Evolutionary conservation across 75 land plant genomes (phyloP).

Genomic region (Selaginella tamariscina): DNA sequence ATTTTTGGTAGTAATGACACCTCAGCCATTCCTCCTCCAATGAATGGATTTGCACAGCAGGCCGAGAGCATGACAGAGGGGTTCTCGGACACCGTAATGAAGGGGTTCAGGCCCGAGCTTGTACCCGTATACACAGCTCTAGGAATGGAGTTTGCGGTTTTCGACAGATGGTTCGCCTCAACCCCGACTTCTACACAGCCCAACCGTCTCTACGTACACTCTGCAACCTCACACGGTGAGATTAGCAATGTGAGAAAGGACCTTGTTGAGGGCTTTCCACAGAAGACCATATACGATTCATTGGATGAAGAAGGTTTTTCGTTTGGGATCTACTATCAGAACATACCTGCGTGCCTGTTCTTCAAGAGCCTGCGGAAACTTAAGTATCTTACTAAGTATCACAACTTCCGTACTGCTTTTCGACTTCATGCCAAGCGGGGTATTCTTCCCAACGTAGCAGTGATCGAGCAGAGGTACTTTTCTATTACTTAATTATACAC

Average conservation of each 20-base stretch:
- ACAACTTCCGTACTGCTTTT: conserved; percentile 37
- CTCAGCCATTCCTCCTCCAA: conserved; percentile 36
- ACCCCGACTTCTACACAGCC: conserved; percentile 87
- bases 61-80: conserved; percentile 37
- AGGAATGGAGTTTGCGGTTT: conserved; percentile 57
- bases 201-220: conserved; percentile 71
- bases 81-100: conserved; percentile 61
- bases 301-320: conserved; percentile 50
- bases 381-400: conserved; percentile 47
- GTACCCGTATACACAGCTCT: conserved; percentile 68
- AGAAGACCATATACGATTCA: conserved; percentile 79
- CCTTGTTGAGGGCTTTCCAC: conserved; percentile 55
- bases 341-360: conserved; percentile 66
- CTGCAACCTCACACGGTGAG: conserved; percentile 70
- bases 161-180: conserved; percentile 86
- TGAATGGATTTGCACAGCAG: conserved; percentile 77
- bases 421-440: conserved; percentile 39
- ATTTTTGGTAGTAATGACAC: conserved; percentile 33
- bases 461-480: conserved; percentile 75
- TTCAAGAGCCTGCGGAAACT: conserved; percentile 55
- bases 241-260: conserved; percentile 37
- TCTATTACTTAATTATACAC: too few species aligned
- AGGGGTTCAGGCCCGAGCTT: conserved; percentile 56
- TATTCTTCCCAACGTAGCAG: conserved; percentile 58
- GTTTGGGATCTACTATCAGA: conserved; percentile 74